Evolutionary conservation across 306 rosid genomes (phyloP), one percentile per base, ranked within the genome.

Genomic region (Sesbania bispinosa): DNA sequence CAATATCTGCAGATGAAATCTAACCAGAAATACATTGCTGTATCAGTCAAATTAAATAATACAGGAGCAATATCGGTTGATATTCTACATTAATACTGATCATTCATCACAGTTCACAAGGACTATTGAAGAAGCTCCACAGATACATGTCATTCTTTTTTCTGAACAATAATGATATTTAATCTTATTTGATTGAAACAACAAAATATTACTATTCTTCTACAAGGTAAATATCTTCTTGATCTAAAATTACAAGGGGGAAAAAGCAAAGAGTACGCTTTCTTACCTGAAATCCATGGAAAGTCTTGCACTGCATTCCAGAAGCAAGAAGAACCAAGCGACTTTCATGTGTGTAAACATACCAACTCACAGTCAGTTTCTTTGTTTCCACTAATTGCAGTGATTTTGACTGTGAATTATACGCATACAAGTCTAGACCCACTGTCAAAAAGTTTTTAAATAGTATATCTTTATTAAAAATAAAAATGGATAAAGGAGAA

Each of bases 271-370:
- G 32, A 61, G 54, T 30, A 69, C 8, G 52, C 29, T 26, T 39
- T 47, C 74, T 55, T 72, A 91, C 99, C 97, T 94, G 97, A 89
- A 94, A 91, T 55, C 99, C 99, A 18, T 84, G 88, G 79, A 94
- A 91, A 85, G 82, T 88, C 83, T 88, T 94, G 92, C 97, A 88
- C 78, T 91, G 99, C 97, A 94, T 89, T 78, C 99, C 99, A 83
- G 96, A 85, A 77, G 99, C 97, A 64, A 94, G 96, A 83, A 91
- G 95, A 80, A 94, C 95, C 90, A 89, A 76, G 41, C 99, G 97
- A 84, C 99, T 94, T 86, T 94, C 99, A 76, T 94, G 99, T 7
- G 99, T 94, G 77, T 94, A 94, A 61, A 84, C 86, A 80, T 83
- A 89, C 93, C 99, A 94, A 85, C 89, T 89, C 59, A 89, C 97